Evolutionary conservation across 768 basidiomycete genomes (phyloP).

Genomic region (Kwoniella dejecticola): DNA sequence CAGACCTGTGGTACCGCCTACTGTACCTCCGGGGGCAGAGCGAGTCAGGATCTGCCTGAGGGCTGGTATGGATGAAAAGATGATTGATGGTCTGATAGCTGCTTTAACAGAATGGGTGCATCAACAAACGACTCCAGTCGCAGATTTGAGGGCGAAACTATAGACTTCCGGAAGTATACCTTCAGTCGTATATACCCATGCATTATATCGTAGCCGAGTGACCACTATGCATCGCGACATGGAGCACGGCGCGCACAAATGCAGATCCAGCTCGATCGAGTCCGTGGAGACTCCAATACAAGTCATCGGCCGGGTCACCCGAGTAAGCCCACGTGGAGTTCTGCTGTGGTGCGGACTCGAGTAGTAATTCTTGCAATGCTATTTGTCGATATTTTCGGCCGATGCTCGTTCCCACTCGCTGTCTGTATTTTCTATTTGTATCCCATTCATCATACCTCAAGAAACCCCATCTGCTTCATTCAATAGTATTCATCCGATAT

Average conservation of each 20-base stretch:
- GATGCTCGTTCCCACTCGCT: neutral
- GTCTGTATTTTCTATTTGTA: neutral
- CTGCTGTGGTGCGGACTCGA: too few species aligned
- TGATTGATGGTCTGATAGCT: conserved; percentile 65
- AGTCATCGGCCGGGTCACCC: too few species aligned
- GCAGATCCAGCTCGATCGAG: too few species aligned
- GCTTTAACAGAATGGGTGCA: conserved; percentile 58
- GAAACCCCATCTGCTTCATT: conserved; percentile 7
- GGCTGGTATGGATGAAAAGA: conserved; percentile 67
- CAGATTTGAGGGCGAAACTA: conserved; percentile 19
- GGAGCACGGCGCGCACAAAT: too few species aligned
- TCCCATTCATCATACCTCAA: neutral
- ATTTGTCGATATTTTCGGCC: conserved; percentile 15
- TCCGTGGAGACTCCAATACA: too few species aligned
- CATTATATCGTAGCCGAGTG: too few species aligned
- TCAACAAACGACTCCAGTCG: conserved; percentile 1
- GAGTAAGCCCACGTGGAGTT: too few species aligned
- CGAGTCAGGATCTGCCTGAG: conserved; percentile 87
- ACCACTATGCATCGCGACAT: too few species aligned
- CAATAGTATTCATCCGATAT: conserved; percentile 10
- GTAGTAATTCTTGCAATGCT: neutral
- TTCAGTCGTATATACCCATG: too few species aligned
- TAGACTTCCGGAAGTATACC: neutral
- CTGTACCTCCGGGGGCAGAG: conserved; percentile 82
- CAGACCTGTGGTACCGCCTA: conserved; percentile 64